Evolutionary conservation across 2,329 filamentous ascomycete species (phyloP), one percentile per base, ranked within the genome.

Genomic region (Penicillium vulpinum): DNA sequence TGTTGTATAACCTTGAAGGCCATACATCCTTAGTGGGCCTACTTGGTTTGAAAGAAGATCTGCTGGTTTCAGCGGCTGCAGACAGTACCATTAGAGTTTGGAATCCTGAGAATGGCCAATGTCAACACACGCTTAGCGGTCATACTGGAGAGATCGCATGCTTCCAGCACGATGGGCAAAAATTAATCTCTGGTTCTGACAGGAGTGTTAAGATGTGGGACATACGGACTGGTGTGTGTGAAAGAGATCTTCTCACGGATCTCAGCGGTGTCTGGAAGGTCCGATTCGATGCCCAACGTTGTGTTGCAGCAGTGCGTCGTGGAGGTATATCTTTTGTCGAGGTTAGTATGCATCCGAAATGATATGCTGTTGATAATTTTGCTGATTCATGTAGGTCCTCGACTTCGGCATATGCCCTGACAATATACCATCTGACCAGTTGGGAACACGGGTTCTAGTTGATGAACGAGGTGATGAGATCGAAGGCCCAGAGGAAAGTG

Each of bases 121-220:
- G 94, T 74, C 92, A 91, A 72, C 91, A 88, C 69, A 93, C 89
- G 11, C 81, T 99, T 53, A 92, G 88, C 64, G 93, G 93, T 0
- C 94, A 99, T 69, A 97, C 93, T 0, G 93, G 93, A 33, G 94
- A 94, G 21, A 99, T 99, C 62, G 99, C 94, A 5, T 99, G 94
- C 74, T 99, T 99, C 75, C 94, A 97, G 75, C 94, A 99, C 67
- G 94, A 99, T 71, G 91, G 89, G 0, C 89, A 92, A 64, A 99
- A 99, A 72, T 92, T 99, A 33, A 95, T 99, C 54, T 96, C 91
- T 39, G 94, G 94, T 54, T 96, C 91, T 57, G 94, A 99, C 73
- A 87, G 92, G 69, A 96, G 91, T 4, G 81, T 99, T 62, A 99
- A 99, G 80, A 94, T 99, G 90, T 99, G 94, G 94, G 91, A 99